Percentiles rank a stretch among this genome's conserved stretches.
Conservation (phyloP, 306 rosid species). For the Cucurbita maxima region DNA sequence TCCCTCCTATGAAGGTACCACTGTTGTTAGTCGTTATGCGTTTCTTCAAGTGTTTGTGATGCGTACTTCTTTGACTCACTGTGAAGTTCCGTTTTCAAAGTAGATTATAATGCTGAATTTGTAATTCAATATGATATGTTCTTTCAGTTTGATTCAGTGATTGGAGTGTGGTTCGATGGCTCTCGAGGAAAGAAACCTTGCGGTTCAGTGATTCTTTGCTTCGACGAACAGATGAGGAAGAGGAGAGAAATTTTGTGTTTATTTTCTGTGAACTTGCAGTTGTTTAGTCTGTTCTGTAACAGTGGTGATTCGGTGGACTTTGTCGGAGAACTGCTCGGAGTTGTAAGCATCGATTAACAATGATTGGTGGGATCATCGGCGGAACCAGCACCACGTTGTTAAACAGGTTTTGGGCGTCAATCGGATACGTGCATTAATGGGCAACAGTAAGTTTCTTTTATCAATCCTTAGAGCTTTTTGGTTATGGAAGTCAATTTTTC, state of each 20-base stretch:
- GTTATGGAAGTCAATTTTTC: not conserved
- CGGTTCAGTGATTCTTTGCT: not conserved
- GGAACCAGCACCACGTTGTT: constrained; percentile 5
- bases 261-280: not conserved
- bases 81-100: not conserved
- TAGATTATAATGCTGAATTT: not conserved
- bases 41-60: not conserved
- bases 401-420: constrained; percentile 1
- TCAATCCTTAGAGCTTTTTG: not conserved
- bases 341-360: not conserved
- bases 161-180: not conserved
- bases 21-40: not conserved
- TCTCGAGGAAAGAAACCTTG: not conserved
- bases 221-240: not conserved
- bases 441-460: not conserved
- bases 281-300: constrained; percentile 6
- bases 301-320: not conserved
- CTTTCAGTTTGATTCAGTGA: not conserved
- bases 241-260: not conserved
- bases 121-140: not conserved
- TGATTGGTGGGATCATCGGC: constrained; percentile 2
- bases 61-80: not conserved
- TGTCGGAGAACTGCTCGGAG: constrained; percentile 4
- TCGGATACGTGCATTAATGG: constrained; percentile 3
- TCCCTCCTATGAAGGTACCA: not conserved